Evolutionary conservation across 148 eudicot genomes (phyloP), one percentile per base, ranked within the genome.

Genomic region (Simmondsia chinensis): DNA sequence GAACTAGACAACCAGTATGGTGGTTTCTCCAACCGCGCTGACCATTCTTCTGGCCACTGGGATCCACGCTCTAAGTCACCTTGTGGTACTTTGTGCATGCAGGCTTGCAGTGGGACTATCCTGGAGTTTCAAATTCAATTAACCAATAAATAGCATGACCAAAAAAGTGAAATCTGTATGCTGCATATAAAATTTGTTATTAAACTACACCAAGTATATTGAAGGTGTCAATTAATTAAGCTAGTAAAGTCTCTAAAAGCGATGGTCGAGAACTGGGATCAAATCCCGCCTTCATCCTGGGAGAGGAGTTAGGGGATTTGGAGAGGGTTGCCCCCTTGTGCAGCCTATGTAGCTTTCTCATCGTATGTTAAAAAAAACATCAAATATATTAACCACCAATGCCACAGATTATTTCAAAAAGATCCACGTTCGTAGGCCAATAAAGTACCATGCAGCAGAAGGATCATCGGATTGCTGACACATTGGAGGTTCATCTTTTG

Each of bases 1-100:
- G 80, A 58, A 43, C 75, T 75, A 26, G 70, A 53, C 44, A 80
- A 42, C 81, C 88, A 76, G 60, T 71, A 69, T 46, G 94, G 94
- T 52, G 60, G 19, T 26, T 61, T 73, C 50, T 65, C 65, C 57
- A 84, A 42, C 44, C 88, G 74, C 20, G 43, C 47, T 12, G 88
- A 64, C 88, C 88, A 80, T 43, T 66, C 56, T 62, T 68, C 77
- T 10, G 94, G 84, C 94, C 88, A 84, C 25, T 66, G 67, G 33
- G 73, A 61, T n/a, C 87, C 87, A 16, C 80, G 78, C 41, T 76
- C 87, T 53, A 60, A 43, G 15, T 67, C 70, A 33, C 66, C 64
- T 29, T 27, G 49, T 1, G 87, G 79, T 24, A 73, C 59, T 58
- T 56, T 60, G 63, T 80, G 87, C 66, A 80, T 54, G 68, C 87